These are phyloP conservation scores for Neurospora sp. DNA, from an alignment of 495 filamentous ascomycete species.

Conservation along the genomic window DNA sequence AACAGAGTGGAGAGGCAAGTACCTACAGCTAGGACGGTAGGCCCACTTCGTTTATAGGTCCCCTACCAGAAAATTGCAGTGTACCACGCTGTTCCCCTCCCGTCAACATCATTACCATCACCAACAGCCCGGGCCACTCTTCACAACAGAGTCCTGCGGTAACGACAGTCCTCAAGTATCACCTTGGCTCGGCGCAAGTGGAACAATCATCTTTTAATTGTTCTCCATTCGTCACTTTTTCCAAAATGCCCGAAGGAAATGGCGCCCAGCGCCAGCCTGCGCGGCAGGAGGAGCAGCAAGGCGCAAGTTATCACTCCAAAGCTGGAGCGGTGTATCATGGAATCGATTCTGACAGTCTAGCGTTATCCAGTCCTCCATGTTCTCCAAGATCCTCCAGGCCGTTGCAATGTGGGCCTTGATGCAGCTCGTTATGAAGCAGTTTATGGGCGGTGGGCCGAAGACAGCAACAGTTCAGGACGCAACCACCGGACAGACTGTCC, in stretches of 20 bases:
- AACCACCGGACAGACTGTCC: slow-evolving; percentile 33
- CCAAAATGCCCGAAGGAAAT: slow-evolving; percentile 29
- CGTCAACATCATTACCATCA: background rate
- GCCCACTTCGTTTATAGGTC: background rate
- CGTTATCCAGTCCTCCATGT: slow-evolving; percentile 17
- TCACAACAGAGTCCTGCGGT: background rate
- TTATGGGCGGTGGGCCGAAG: slow-evolving; percentile 34
- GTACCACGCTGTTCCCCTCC: background rate
- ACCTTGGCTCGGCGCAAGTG: background rate
- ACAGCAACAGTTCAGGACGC: slow-evolving; percentile 38
- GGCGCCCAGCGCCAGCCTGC: slow-evolving; percentile 18
- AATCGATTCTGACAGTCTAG: slow-evolving; percentile 11
- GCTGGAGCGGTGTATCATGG: background rate
- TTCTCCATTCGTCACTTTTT: background rate
- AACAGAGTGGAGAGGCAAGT: background rate
- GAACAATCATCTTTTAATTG: background rate
- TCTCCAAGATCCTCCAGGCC: slow-evolving; percentile 30
- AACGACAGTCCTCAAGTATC: background rate
- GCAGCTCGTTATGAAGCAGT: slow-evolving; percentile 37
- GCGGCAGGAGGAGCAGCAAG: slow-evolving; percentile 21
- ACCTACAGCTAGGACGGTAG: background rate
- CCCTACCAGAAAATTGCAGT: background rate
- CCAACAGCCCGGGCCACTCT: background rate
- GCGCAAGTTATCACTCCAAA: slow-evolving; percentile 21
- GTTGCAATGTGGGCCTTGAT: slow-evolving; percentile 35